Conservation (phyloP, 306 rosid species). For the Gynostemma pentaphyllum region DNA sequence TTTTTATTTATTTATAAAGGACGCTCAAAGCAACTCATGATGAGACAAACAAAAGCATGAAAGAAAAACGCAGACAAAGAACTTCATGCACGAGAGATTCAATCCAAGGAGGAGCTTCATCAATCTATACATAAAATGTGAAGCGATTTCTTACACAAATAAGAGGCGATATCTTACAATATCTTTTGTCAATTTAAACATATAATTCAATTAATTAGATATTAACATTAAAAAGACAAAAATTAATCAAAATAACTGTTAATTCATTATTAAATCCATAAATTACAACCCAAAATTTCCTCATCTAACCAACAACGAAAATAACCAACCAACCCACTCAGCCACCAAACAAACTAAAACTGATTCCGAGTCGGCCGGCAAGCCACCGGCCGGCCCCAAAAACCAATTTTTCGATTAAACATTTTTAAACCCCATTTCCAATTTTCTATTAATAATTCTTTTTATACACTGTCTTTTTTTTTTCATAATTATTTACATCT, state of each 20-base stretch:
- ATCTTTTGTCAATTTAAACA: no score
- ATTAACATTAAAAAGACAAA: no score
- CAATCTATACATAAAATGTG: no score
- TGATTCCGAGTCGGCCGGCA: neutral
- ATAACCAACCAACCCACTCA: neutral
- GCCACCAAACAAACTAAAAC: neutral
- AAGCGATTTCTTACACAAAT: no score
- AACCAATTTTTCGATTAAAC: neutral
- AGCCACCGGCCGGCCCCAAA: neutral
- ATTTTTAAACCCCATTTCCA: neutral
- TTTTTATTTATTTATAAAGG: no score
- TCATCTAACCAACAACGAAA: neutral
- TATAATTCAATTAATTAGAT: neutral
- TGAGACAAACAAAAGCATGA: no score
- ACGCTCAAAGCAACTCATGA: no score
- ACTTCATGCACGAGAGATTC: no score
- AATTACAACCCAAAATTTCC: constrained; percentile 4
- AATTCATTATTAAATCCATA: constrained; percentile 1
- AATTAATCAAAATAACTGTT: neutral
- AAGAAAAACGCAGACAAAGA: no score
- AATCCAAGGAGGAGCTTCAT: no score
- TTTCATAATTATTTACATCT: neutral
- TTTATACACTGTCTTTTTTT: neutral
- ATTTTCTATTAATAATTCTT: neutral
- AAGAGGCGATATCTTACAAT: no score